Evolutionary conservation across 805 yeast genomes (phyloP), one percentile per base, ranked within the genome.

Genomic region (Limtongia smithiae): DNA sequence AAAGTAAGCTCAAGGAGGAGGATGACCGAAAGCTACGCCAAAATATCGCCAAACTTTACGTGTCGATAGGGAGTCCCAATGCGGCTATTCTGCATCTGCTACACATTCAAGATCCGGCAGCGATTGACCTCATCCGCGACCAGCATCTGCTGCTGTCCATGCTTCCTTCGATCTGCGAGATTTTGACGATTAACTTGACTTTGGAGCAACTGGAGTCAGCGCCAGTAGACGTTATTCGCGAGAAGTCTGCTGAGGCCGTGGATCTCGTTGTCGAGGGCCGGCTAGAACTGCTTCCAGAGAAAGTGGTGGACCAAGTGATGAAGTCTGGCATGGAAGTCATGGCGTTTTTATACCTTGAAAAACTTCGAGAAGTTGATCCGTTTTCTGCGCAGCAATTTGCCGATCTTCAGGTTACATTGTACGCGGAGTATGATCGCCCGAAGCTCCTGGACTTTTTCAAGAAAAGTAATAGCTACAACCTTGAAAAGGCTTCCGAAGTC

Each of bases 81-180:
- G 71, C 73, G 30, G 90, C 96, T 1, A 79, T 84, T 6, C 72
- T 72, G 0, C 89, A 83, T 61, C 69, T 86, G 57, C 71, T 86
- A 12, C 64, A 64, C 15, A 65, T 83, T 24, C 71, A 75, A 54
- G 89, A 85, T 62, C 62, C 71, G 0, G 60, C 74, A 14, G 75
- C 81, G 0, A 62, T 90, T 37, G 72, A 75, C 33, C 77, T 87
- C 46, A 68, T 89, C 41, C 70, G 81, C 9, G 70, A 74, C 32
- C 74, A 83, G 61, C 91, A 88, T 59, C 66, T 91, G 27, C 37
- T 53, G 9, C 22, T 44, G 18, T 42, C 48, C n/a, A 43, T 53
- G 57, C 46, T 51, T 15, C 49, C 57, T 8, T 38, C 48, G 4
- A 46, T 55, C 24, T 50, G 90, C 0, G 67, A 69, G 1, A 56